These are phyloP conservation scores for Candida anglica DNA, from an alignment of 805 yeast species.

Conservation along the genomic window DNA sequence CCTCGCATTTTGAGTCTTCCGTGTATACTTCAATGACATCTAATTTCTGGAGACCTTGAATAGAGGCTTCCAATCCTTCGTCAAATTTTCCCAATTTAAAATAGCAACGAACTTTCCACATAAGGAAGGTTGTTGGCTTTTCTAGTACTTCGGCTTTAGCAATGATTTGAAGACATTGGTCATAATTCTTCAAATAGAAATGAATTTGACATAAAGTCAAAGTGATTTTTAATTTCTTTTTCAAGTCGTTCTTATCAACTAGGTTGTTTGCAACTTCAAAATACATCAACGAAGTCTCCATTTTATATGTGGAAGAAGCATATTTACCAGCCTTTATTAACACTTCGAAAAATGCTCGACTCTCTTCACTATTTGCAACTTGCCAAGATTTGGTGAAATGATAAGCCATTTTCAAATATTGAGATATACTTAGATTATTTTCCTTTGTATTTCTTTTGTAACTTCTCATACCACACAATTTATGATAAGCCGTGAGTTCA, in stretches of 20 bases:
- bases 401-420: slow-evolving; percentile 33
- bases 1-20: slow-evolving; percentile 15
- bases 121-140: slow-evolving; percentile 30
- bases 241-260: slow-evolving; percentile 14
- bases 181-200: slow-evolving; percentile 22
- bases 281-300: slow-evolving; percentile 35
- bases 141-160: slow-evolving; percentile 19
- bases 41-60: slow-evolving; percentile 28
- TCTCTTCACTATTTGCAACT: slow-evolving; percentile 30
- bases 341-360: slow-evolving; percentile 31
- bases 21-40: slow-evolving; percentile 26
- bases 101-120: slow-evolving; percentile 34
- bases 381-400: slow-evolving; percentile 35
- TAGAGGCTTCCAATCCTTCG: slow-evolving; percentile 32
- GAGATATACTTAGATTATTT: slow-evolving; percentile 11
- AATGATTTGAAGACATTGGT: slow-evolving; percentile 32
- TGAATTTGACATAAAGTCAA: slow-evolving; percentile 31
- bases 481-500: slow-evolving; percentile 29
- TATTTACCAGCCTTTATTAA: slow-evolving; percentile 41
- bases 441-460: slow-evolving; percentile 18
- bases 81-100: slow-evolving; percentile 22
- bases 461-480: slow-evolving; percentile 40
- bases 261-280: slow-evolving; percentile 32
- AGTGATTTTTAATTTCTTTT: slow-evolving; percentile 17
- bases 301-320: slow-evolving; percentile 42